A percentile compares a stretch with the other conserved stretches of the same genome.
Evolutionary conservation across 805 yeast species (phyloP).

Genomic region (Pichia ethanolica): DNA sequence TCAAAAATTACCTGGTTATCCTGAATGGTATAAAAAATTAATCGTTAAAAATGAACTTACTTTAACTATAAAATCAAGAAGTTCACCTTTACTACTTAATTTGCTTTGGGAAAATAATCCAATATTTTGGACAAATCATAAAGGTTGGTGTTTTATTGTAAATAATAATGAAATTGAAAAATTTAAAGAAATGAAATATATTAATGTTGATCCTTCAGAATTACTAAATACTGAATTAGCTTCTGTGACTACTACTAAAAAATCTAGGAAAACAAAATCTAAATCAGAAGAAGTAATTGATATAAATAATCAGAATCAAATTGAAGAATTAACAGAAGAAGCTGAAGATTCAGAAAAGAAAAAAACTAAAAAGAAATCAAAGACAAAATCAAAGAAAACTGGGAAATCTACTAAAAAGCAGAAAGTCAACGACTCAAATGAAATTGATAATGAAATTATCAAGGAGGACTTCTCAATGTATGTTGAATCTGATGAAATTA

Average conservation of each 20-base stretch:
- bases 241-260: not conserved
- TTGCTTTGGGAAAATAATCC: slow-evolving; percentile 84
- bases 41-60: slow-evolving; percentile 36
- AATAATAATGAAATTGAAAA: slow-evolving; percentile 31
- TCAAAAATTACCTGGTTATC: slow-evolving; percentile 83
- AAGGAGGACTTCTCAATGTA: not conserved
- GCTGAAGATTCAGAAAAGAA: not conserved
- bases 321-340: not conserved
- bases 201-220: slow-evolving; percentile 11
- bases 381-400: not conserved
- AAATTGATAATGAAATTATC: not conserved
- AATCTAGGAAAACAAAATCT: not conserved
- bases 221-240: slow-evolving; percentile 11
- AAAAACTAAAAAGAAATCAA: not conserved
- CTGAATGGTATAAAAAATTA: slow-evolving; percentile 81
- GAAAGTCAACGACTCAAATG: not conserved
- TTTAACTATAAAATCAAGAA: slow-evolving; percentile 64
- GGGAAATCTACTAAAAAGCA: not conserved
- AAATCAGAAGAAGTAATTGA: not conserved
- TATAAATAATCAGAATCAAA: not conserved
- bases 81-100: slow-evolving; percentile 67
- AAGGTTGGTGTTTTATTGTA: slow-evolving; percentile 87
- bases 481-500: slow-evolving; percentile 12
- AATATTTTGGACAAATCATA: slow-evolving; percentile 64
- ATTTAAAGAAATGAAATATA: slow-evolving; percentile 34